phyloP scores from a whole-genome alignment of 108 stramenopile species.

The Fragilaria radians region DNA sequence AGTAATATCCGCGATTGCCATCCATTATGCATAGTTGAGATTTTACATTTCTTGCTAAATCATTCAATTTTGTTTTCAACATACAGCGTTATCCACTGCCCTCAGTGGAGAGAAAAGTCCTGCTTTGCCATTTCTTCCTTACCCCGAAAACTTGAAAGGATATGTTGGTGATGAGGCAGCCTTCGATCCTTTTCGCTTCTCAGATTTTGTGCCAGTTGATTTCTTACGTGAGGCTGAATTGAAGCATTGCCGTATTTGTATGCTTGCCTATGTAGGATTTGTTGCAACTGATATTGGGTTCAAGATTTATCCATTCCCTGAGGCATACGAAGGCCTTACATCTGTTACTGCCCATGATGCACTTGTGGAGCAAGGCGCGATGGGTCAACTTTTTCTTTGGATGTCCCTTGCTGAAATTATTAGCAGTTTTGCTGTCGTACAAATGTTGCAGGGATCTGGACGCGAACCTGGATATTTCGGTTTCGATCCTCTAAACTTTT shows the following conservation, averaged over 20 bases:
- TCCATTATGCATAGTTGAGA: background rate
- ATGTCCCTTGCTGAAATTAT: slow-evolving; percentile 71
- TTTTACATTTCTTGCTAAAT: background rate
- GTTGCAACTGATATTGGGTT: slow-evolving; percentile 80
- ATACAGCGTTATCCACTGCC: slow-evolving; percentile 4
- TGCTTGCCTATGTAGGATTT: slow-evolving; percentile 91
- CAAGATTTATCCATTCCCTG: slow-evolving; percentile 68
- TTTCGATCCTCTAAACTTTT: slow-evolving; percentile 65
- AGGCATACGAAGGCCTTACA: slow-evolving; percentile 60
- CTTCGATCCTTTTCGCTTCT: slow-evolving; percentile 92
- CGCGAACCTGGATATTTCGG: slow-evolving; percentile 91
- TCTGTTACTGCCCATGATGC: slow-evolving; percentile 78
- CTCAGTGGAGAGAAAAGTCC: slow-evolving; percentile 26
- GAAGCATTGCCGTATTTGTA: slow-evolving; percentile 95
- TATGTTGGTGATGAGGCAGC: slow-evolving; percentile 84
- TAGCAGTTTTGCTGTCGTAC: slow-evolving; percentile 54
- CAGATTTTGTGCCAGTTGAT: slow-evolving; percentile 83
- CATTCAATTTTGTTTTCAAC: background rate
- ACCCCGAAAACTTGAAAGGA: slow-evolving; percentile 87
- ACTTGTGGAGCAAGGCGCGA: slow-evolving; percentile 72
- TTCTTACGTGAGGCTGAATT: slow-evolving; percentile 92
- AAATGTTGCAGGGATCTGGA: slow-evolving; percentile 91
- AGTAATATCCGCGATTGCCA: background rate
- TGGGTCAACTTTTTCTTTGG: slow-evolving; percentile 79
- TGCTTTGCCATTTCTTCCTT: slow-evolving; percentile 90